Percentiles rank a stretch among this genome's conserved stretches.
Evolutionary conservation across 1,139 yeast genomes (phyloP).

Genomic region (Candida mesenterica): DNA sequence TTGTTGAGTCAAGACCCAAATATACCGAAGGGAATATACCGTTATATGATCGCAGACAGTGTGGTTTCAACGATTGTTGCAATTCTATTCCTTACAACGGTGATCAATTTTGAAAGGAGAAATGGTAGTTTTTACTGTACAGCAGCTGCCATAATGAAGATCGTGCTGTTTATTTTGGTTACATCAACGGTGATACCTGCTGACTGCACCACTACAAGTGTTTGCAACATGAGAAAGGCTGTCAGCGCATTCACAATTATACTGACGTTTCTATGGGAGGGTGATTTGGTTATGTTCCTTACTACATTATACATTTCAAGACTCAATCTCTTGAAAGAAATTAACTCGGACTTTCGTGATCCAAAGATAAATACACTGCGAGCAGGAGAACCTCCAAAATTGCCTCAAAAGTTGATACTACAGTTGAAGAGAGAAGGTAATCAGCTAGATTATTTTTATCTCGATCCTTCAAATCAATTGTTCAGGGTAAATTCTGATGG

Average conservation of each 20-base stretch:
- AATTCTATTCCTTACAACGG: slow-evolving; percentile 32
- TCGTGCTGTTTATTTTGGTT: slow-evolving; percentile 35
- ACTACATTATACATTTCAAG: slow-evolving; percentile 44
- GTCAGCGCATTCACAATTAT: slow-evolving; percentile 39
- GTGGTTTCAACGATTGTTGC: slow-evolving; percentile 35
- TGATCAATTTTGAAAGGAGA: slow-evolving; percentile 40
- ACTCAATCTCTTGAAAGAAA: slow-evolving; percentile 34
- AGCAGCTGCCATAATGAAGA: slow-evolving; percentile 31
- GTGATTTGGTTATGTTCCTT: slow-evolving; percentile 37
- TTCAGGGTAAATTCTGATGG: too few species aligned
- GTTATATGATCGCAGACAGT: slow-evolving; percentile 41
- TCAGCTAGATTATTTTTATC: too few species aligned
- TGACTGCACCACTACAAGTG: slow-evolving; percentile 19
- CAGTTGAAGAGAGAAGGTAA: too few species aligned
- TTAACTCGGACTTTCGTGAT: slow-evolving; percentile 37
- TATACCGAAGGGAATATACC: slow-evolving; percentile 27
- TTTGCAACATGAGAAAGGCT: slow-evolving; percentile 37
- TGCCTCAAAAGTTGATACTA: too few species aligned
- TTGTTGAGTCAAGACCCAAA: slow-evolving; percentile 25
- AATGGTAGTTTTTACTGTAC: slow-evolving; percentile 46
- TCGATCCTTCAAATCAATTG: too few species aligned
- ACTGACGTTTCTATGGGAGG: slow-evolving; percentile 42
- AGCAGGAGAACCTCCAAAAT: too few species aligned
- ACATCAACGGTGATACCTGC: slow-evolving; percentile 26
- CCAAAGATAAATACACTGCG: too few species aligned